Evolutionary conservation across 2,329 filamentous ascomycete species (phyloP), one percentile per base, ranked within the genome.

Genomic region (Pseudogymnoascus sp.): DNA sequence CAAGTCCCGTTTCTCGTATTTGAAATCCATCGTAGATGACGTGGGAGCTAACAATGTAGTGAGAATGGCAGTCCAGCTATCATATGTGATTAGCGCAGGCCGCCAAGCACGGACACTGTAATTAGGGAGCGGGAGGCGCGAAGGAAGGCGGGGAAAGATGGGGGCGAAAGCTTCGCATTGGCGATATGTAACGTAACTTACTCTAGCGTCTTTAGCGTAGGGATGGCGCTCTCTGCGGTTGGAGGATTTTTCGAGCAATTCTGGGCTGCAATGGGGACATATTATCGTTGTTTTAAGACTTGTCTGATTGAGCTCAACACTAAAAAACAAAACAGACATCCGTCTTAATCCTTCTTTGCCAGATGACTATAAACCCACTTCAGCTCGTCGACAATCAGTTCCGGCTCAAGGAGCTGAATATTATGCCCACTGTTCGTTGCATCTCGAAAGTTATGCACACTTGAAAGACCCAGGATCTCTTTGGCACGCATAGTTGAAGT

Each of bases 351-450:
- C n/a, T 1, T 11, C n/a, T 31, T 28, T 16, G 46, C 11, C 23
- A 31, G 25, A 16, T 53, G 25, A 53, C 14, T 16, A 18, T 11
- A 53, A 31, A 53, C 46, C 67, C 67, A 68, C 46, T 31, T 62
- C n/a, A 68, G 42, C 34, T 64, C 66, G 18, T 62, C 44, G 1
- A 59, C 62, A n/a, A 69, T 63, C 5, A 65, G 14, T 12, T 64
- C 63, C 1, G 67, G 67, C 23, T 67, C 64, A 10, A 59, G 44
- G 11, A 69, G 16, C 18, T 69, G 64, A 6, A 68, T 62, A 61
- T 67, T 67, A 53, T 69, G 67, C 14, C 67, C 67, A 60, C 62
- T 64, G 5, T 60, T 34, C 37, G 12, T 12, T 7, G 46, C 18
- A 18, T 53, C 34, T 12, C 61, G 40, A 56, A 62, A 66, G 1